A percentile compares a stretch with the other conserved stretches of the same genome.
Conservation (phyloP, 2,329 filamentous ascomycete genomes). For the Boeremia exigua region DNA sequence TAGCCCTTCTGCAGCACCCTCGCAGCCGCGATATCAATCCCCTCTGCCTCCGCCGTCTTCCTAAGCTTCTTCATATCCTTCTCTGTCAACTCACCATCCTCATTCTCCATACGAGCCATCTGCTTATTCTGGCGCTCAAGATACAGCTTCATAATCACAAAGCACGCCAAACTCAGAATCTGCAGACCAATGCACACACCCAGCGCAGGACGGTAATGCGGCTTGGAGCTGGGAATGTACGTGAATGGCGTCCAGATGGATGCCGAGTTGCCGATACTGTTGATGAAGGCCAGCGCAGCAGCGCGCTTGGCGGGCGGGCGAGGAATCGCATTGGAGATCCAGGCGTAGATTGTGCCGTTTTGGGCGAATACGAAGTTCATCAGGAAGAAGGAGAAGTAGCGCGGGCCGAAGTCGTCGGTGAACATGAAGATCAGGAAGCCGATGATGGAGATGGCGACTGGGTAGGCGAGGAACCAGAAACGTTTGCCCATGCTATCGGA, state of each 20-base stretch:
- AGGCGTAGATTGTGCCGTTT: constrained; percentile 63
- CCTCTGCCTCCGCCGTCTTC: constrained; percentile 60
- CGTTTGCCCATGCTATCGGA: constrained; percentile 53
- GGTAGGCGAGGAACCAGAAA: constrained; percentile 52
- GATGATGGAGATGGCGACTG: constrained; percentile 58
- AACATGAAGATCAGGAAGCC: constrained; percentile 64
- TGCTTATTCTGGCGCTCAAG: constrained; percentile 55
- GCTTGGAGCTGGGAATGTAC: constrained; percentile 33
- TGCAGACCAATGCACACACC: constrained; percentile 32
- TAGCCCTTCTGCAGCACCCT: constrained; percentile 62
- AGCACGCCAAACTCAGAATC: constrained; percentile 23
- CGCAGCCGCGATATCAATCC: constrained; percentile 57
- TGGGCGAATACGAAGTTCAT: constrained; percentile 63
- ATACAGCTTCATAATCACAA: constrained; percentile 24
- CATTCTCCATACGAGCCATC: constrained; percentile 58
- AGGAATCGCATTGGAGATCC: constrained; percentile 60
- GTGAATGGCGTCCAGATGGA: constrained; percentile 57
- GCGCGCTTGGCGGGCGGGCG: constrained; percentile 62
- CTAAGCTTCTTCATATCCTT: constrained; percentile 56
- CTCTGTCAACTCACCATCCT: constrained; percentile 53
- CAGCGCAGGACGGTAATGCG: constrained; percentile 29
- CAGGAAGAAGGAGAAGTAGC: constrained; percentile 63
- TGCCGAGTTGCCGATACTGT: constrained; percentile 60
- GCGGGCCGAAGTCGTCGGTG: constrained; percentile 57
- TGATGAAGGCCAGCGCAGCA: constrained; percentile 62